Evolutionary conservation across 371 early-diverging fungal species (phyloP).

Genomic region (Mucor irregularis): DNA sequence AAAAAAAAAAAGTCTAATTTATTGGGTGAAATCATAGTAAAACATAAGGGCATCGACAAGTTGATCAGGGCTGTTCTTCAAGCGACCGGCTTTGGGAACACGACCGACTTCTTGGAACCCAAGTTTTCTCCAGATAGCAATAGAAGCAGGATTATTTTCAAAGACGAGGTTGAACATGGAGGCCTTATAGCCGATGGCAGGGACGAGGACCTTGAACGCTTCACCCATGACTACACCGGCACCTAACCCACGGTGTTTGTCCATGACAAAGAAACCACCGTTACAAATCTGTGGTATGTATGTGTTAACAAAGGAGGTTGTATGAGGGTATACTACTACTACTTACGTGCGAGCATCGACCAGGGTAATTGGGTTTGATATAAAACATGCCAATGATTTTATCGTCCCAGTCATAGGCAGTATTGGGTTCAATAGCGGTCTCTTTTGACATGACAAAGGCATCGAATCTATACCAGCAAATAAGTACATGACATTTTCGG

Average conservation of each 20-base stretch:
- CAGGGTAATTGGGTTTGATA: conserved; percentile 79
- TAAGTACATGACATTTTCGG: too few species aligned
- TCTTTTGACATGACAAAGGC: conserved; percentile 55
- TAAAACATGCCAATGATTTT: conserved; percentile 71
- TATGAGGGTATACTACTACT: neutral
- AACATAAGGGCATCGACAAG: conserved; percentile 74
- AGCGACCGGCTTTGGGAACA: conserved; percentile 65
- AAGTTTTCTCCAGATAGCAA: conserved; percentile 64
- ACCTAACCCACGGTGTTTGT: conserved; percentile 54
- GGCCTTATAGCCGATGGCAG: conserved; percentile 71
- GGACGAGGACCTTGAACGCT: conserved; percentile 63
- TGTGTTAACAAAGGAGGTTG: neutral
- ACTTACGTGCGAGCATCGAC: conserved; percentile 61
- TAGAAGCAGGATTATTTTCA: conserved; percentile 65
- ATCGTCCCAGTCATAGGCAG: conserved; percentile 35
- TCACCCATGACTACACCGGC: conserved; percentile 71
- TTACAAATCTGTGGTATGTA: conserved; percentile 59
- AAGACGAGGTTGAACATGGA: conserved; percentile 84
- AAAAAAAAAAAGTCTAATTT: neutral
- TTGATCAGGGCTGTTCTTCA: conserved; percentile 51
- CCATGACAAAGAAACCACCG: conserved; percentile 72
- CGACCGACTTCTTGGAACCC: conserved; percentile 72
- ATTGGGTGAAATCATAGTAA: conserved; percentile 65
- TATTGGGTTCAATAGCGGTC: conserved; percentile 22
- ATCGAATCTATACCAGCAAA: conserved; percentile 42